Evolutionary conservation across 768 basidiomycete species (phyloP).

Genomic region (Dacryopinax spathularia): DNA sequence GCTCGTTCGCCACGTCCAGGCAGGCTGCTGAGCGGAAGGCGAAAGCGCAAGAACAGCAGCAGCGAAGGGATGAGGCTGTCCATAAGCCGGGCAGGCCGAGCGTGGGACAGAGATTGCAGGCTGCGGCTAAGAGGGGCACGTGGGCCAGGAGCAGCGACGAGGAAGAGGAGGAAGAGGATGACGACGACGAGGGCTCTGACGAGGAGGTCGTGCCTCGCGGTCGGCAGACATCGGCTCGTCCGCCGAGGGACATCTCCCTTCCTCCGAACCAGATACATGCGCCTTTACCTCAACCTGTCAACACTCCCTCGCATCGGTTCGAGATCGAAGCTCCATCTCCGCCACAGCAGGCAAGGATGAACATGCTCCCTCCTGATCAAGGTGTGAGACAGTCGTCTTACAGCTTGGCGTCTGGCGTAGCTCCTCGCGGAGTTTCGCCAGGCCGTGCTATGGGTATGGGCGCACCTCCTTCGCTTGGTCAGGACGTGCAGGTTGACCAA

Average conservation of each 20-base stretch:
- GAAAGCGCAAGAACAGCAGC: slow-evolving; percentile 69
- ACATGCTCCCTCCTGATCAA: background rate
- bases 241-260: background rate
- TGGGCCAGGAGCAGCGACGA: slow-evolving; percentile 68
- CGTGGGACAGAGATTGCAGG: slow-evolving; percentile 30
- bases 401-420: background rate
- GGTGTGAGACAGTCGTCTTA: background rate
- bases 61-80: slow-evolving; percentile 62
- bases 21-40: slow-evolving; percentile 75
- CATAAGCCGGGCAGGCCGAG: slow-evolving; percentile 53
- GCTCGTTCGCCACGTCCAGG: slow-evolving; percentile 72
- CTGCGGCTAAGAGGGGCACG: slow-evolving; percentile 25
- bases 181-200: slow-evolving; percentile 25
- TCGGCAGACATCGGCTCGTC: background rate
- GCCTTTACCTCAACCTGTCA: background rate
- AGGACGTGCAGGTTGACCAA: background rate
- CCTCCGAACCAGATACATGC: background rate
- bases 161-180: slow-evolving; percentile 68
- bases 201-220: slow-evolving; percentile 10
- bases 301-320: slow-evolving; percentile 2
- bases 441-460: background rate
- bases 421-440: background rate
- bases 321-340: slow-evolving; percentile 1
- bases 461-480: background rate
- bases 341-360: background rate